Conservation (phyloP, 2,329 filamentous ascomycete species). For the Calonectria montana region DNA sequence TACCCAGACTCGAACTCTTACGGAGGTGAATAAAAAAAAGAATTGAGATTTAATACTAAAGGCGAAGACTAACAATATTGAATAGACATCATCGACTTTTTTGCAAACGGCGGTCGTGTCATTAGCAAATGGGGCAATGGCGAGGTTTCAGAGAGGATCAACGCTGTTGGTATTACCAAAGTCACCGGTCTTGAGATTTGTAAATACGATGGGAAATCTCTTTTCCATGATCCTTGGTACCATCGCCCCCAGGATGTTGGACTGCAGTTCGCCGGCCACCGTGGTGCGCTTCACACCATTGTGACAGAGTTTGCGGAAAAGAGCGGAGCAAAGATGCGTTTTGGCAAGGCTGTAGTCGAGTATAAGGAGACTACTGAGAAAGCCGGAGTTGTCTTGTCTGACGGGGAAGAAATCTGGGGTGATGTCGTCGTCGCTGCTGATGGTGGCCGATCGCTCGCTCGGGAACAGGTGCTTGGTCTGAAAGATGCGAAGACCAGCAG, state of each 20-base stretch:
- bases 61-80: not conserved
- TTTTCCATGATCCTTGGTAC: conserved; percentile 28
- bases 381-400: conserved; percentile 21
- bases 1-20: conserved; percentile 21
- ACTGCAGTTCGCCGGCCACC: conserved; percentile 21
- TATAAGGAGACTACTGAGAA: conserved; percentile 24
- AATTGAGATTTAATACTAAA: too few relatives aligned
- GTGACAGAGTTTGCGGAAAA: conserved; percentile 34
- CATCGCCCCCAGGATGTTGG: conserved; percentile 11
- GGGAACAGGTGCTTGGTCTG: conserved; percentile 33
- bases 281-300: conserved; percentile 30
- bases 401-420: conserved; percentile 16
- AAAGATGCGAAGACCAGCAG: conserved; percentile 31
- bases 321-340: conserved; percentile 25
- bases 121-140: conserved; percentile 11
- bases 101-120: conserved; percentile 30
- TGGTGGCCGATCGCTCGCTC: conserved; percentile 31
- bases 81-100: conserved; percentile 35
- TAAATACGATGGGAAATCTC: conserved; percentile 21
- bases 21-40: not conserved
- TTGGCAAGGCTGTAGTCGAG: conserved; percentile 24
- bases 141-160: not conserved
- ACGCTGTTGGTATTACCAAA: conserved; percentile 2
- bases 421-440: conserved; percentile 36
- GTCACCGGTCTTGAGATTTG: conserved; percentile 19